Evolutionary conservation across 2,329 filamentous ascomycete genomes (phyloP).

Genomic region (Ascochyta pisi): DNA sequence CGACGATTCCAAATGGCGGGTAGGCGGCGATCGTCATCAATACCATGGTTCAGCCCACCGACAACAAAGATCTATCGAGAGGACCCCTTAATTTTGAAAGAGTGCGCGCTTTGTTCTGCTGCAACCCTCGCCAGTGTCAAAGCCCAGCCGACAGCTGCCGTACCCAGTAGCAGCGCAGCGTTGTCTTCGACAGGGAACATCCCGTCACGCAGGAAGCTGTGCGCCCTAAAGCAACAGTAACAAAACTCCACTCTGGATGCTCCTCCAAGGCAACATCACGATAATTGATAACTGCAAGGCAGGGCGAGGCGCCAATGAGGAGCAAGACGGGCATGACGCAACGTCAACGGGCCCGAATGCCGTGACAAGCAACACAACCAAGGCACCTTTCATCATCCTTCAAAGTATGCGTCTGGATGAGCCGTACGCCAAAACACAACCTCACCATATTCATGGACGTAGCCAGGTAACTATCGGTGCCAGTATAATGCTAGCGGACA

Average conservation of each 20-base stretch:
- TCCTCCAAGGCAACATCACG: constrained; percentile 10
- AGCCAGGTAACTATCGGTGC: not conserved
- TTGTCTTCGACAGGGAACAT: constrained; percentile 19
- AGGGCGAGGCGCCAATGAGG: constrained; percentile 1
- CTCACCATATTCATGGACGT: constrained; percentile 2
- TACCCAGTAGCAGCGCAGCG: constrained; percentile 31
- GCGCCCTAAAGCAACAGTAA: constrained; percentile 13
- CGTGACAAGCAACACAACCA: constrained; percentile 1
- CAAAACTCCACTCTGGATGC: constrained; percentile 11
- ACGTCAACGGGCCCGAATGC: not conserved
- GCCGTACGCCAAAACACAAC: constrained; percentile 12
- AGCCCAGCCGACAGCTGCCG: constrained; percentile 13
- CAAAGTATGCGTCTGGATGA: not conserved
- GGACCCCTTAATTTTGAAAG: not conserved
- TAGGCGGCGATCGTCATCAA: not conserved
- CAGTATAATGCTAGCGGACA: not conserved
- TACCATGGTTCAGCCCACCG: not conserved
- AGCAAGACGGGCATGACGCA: not conserved
- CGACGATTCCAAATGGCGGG: constrained; percentile 8
- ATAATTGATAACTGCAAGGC: constrained; percentile 15
- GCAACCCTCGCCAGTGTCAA: not conserved
- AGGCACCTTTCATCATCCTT: not conserved
- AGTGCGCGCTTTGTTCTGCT: not conserved
- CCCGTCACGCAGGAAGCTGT: constrained; percentile 10
- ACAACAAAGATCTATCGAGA: not conserved